Conservation (phyloP, 257 asterid genomes). For the Eustoma russellianum region DNA sequence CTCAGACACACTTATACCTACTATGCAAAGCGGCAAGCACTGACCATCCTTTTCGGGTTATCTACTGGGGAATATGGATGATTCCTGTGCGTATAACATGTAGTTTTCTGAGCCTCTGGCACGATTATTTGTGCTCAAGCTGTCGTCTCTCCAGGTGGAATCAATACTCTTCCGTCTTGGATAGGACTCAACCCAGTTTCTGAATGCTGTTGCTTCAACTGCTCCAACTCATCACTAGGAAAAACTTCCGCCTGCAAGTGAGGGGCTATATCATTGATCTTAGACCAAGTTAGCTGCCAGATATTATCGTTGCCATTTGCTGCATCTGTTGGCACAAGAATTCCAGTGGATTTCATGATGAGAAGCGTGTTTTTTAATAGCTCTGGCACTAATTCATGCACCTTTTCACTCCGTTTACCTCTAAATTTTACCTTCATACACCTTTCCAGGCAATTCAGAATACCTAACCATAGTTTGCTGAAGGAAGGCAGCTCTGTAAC, state of each 20-base stretch:
- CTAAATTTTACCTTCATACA: constrained; percentile 54
- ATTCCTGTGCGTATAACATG: background rate
- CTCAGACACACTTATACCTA: background rate
- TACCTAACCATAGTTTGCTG: constrained; percentile 61
- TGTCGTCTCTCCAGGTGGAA: constrained; percentile 51
- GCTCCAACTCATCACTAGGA: constrained; percentile 54
- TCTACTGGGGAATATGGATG: background rate
- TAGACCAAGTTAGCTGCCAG: constrained; percentile 86
- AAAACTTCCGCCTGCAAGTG: constrained; percentile 63
- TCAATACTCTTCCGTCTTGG: constrained; percentile 35
- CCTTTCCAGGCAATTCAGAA: constrained; percentile 48
- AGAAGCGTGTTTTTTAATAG: constrained; percentile 74
- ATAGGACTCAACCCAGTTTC: constrained; percentile 25
- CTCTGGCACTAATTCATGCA: constrained; percentile 82
- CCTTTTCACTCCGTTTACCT: constrained; percentile 71
- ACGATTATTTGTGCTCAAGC: constrained; percentile 22
- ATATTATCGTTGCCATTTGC: constrained; percentile 52
- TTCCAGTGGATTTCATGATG: constrained; percentile 60
- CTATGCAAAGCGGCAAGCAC: constrained; percentile 8
- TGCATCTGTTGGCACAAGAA: constrained; percentile 54
- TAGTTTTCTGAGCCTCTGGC: background rate
- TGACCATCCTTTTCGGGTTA: background rate
- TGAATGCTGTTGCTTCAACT: constrained; percentile 32
- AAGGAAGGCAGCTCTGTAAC: constrained; percentile 43
- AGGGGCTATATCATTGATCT: constrained; percentile 55